Evolutionary conservation across 1,284 basidiomycete species (phyloP).

Genomic region (Apiotrichum laibachii): DNA sequence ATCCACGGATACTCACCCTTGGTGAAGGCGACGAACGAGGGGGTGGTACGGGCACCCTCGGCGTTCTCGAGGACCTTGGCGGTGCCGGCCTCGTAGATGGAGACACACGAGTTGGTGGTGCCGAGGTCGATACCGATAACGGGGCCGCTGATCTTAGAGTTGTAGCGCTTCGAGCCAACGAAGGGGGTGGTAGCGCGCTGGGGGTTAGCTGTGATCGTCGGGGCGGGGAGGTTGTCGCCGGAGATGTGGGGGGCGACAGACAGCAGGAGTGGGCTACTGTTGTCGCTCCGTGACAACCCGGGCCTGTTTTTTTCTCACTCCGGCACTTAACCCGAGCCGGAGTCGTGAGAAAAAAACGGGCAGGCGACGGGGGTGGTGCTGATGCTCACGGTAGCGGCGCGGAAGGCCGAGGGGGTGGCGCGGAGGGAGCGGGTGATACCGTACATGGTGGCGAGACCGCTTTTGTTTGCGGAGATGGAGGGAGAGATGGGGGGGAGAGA

Average conservation of each 20-base stretch:
- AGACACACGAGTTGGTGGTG: constrained; percentile 79
- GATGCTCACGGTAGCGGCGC: constrained; percentile 29
- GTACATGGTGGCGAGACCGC: constrained; percentile 32
- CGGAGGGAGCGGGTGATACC: constrained; percentile 40
- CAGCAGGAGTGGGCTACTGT: not conserved
- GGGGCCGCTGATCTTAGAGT: constrained; percentile 55
- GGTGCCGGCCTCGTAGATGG: constrained; percentile 92
- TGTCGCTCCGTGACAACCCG: not conserved
- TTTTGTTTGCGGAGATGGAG: constrained; percentile 9
- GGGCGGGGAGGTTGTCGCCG: too few species aligned
- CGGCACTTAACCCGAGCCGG: not conserved
- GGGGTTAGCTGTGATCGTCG: constrained; percentile 1
- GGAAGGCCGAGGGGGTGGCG: constrained; percentile 23
- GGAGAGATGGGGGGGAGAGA: constrained; percentile 4
- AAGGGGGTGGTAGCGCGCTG: constrained; percentile 38
- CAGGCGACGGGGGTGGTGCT: not conserved
- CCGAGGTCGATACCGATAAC: constrained; percentile 57
- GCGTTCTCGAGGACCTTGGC: constrained; percentile 95
- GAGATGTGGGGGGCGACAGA: not conserved
- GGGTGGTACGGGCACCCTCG: constrained; percentile 96
- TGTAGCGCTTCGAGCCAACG: constrained; percentile 48
- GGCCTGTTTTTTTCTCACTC: constrained; percentile 1
- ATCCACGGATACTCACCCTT: constrained; percentile 58
- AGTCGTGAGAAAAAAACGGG: not conserved
- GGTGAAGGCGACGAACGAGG: constrained; percentile 97